phyloP scores from a whole-genome alignment of 2,329 filamentous ascomycete species.

The Rosellinia necatrix region DNA sequence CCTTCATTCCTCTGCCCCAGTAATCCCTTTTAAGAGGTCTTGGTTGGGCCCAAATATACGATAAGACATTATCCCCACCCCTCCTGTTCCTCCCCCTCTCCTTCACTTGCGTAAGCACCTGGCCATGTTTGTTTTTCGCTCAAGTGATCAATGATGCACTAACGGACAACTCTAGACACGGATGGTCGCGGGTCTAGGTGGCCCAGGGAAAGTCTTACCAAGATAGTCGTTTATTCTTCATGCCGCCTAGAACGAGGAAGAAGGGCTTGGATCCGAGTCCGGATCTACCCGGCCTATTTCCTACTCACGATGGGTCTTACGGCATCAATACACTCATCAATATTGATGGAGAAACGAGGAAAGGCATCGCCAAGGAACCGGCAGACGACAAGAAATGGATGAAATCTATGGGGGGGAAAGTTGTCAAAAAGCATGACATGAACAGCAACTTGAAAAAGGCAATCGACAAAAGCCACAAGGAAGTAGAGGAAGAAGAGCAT shows the following conservation, averaged over 20 bases:
- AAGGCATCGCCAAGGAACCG: slow-evolving; percentile 29
- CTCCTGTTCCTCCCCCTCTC: neutral
- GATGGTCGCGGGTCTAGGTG: slow-evolving; percentile 3
- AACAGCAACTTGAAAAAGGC: slow-evolving; percentile 30
- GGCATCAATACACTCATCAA: slow-evolving; percentile 39
- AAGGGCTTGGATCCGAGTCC: slow-evolving; percentile 6
- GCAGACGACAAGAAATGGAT: slow-evolving; percentile 25
- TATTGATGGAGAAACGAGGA: slow-evolving; percentile 24
- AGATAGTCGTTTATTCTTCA: slow-evolving; percentile 5
- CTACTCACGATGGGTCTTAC: slow-evolving; percentile 39
- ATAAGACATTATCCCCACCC: no score
- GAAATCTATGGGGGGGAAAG: slow-evolving; percentile 6
- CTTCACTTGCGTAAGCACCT: neutral
- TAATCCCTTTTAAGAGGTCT: slow-evolving; percentile 5
- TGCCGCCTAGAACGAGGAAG: slow-evolving; percentile 26
- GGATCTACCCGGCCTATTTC: slow-evolving; percentile 35
- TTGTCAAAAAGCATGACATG: slow-evolving; percentile 28
- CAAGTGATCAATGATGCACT: neutral
- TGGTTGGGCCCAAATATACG: slow-evolving; percentile 12
- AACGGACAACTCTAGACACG: slow-evolving; percentile 6
- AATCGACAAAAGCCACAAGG: slow-evolving; percentile 27
- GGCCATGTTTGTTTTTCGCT: neutral
- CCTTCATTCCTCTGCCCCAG: slow-evolving; percentile 5
- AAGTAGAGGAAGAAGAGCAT: slow-evolving; percentile 22
- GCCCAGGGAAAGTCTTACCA: neutral